Evolutionary conservation across 345 rosid species (phyloP), one percentile per base, ranked within the genome.

Genomic region (Citrus glauca): DNA sequence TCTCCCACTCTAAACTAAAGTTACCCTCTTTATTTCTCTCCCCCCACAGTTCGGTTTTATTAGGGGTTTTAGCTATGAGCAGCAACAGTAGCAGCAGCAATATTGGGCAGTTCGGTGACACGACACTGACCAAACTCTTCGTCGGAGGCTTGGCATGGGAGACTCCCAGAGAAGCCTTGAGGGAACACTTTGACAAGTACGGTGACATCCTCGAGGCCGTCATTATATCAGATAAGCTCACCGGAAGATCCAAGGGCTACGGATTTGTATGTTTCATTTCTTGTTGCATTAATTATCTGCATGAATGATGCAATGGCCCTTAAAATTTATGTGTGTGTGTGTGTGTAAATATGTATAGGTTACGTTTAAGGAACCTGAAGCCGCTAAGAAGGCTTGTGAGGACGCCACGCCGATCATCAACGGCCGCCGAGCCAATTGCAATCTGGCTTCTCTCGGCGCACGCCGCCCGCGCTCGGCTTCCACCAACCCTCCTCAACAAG

Each of bases 121-220:
- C 99, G 4, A 92, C 98, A 57, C 85, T 94, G 76, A 96, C 99
- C 80, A 96, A 96, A 85, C 94, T 96, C 78, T 96, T 96, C 76
- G 97, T 96, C 4, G 99, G 99, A 50, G 99, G 99, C 2, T 85
- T 96, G 48, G 97, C 99, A 27, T 96, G 98, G 99, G 99, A 96
- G 78, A 94, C 97, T 5, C 93, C 92, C 3, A 96, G 89, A 80
- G 99, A 92, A 64, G 91, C 92, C 82, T 10, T 94, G 89, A 82
- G 89, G 71, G 91, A 92, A 48, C 99, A 96, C 84, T 96, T 92
- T 71, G 93, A 92, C n/a, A 91, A 87, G 87, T 96, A 80, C 42
- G 99, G 99, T 68, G 92, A 94, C 57, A 96, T 96, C 87, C 80
- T 96, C 71, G 99, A 96, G 81, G 97, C 99, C 30, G 99, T 96